Evolutionary conservation across 2,329 filamentous ascomycete species (phyloP).

Genomic region (Trichoderma atroviride): DNA sequence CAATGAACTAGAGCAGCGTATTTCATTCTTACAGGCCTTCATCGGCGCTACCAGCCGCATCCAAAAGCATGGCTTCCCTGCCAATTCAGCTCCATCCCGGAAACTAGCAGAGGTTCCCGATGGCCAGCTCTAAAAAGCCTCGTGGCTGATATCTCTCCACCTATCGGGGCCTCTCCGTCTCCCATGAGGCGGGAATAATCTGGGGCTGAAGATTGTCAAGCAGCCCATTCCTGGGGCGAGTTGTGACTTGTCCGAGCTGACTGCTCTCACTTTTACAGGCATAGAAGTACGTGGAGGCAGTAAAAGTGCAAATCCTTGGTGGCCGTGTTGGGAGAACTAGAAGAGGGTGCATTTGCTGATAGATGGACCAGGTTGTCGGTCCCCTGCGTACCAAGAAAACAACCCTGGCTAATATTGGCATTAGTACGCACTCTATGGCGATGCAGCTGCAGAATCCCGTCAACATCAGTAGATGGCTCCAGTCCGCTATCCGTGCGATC

Average conservation of each 20-base stretch:
- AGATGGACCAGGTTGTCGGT: neutral
- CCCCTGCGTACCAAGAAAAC: constrained; percentile 3
- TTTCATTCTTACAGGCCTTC: neutral
- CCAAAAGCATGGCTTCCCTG: constrained; percentile 10
- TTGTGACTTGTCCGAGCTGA: neutral
- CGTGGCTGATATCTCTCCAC: constrained; percentile 30
- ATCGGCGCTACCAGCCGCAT: constrained; percentile 26
- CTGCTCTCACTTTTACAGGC: neutral
- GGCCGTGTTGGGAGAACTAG: neutral
- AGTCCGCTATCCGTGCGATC: neutral
- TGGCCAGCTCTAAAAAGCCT: constrained; percentile 5
- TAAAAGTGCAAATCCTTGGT: neutral
- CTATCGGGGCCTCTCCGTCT: constrained; percentile 35
- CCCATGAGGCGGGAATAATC: constrained; percentile 34
- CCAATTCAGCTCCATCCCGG: neutral
- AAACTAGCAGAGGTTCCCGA: constrained; percentile 1
- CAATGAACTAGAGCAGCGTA: neutral
- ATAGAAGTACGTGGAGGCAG: neutral
- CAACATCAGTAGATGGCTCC: neutral
- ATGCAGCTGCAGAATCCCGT: neutral
- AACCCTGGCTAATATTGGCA: constrained; percentile 4
- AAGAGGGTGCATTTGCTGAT: neutral
- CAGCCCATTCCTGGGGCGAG: neutral
- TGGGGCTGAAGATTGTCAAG: neutral
- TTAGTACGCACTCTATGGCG: neutral